Evolutionary conservation across 129 eudicot genomes (phyloP), one percentile per base, ranked within the genome.

Genomic region (Tagetes erecta): DNA sequence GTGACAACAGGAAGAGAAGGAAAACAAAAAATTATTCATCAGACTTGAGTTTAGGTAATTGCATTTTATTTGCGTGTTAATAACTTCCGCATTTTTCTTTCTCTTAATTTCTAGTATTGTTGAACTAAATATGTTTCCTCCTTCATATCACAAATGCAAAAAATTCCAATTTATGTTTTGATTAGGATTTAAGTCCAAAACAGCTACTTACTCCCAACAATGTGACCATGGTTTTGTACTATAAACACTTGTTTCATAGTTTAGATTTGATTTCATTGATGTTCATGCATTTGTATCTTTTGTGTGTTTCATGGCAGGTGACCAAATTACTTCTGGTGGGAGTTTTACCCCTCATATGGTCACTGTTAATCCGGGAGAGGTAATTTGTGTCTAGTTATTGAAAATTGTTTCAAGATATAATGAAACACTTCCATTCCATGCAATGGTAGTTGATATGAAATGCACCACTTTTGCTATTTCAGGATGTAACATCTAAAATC

Each of bases 321-420:
- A 51, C 70, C 72, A 50, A 41, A 63, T 78, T 70, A 50, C 89
- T 5, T 81, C 90, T 68, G 96, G 97, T 45, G 90, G 87, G 74
- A 78, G 83, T 73, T 92, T 89, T 58, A 72, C 84, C 64, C 97
- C 97, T n/a, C 97, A 84, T 56, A 77, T 89, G 79, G 81, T 92
- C 67, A 85, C 85, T 51, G 94, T 92, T 66, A 84, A 89, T 71
- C 77, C 85, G 11, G 96, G 97, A 11, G 97, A 92, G 94, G 97
- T 89, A 87, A 44, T 73, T 77, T 78, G 35, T 20, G 27, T 20
- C 27, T 20, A 20, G 27, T 20, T 20, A 20, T 20, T 20, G 27
- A 20, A 20, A 20, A 20, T 20, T 20, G 27, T 20, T 20, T 20
- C 27, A 20, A 20, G 27, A 20, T 20, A 20, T 20, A 20, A 20